Percentiles rank a stretch among this genome's conserved stretches.
phyloP scores from a whole-genome alignment of 108 stramenopile genomes.

The Aurantiochytrium sp. region DNA sequence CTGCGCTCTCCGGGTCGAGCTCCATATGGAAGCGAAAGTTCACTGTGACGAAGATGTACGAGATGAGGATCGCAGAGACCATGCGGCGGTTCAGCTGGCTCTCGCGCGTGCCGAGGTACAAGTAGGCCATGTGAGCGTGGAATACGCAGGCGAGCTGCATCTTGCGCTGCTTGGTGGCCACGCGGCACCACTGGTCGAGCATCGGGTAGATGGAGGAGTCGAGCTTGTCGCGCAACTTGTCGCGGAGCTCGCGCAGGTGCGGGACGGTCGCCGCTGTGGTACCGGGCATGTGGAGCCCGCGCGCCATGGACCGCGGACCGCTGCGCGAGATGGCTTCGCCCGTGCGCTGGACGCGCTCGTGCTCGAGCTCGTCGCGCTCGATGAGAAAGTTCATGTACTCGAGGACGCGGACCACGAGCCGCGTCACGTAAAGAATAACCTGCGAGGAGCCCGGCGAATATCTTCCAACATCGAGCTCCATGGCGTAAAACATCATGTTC shows the following conservation, averaged over 20 bases:
- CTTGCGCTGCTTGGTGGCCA: constrained; percentile 61
- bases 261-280: not conserved
- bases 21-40: constrained; percentile 94
- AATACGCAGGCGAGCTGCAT: constrained; percentile 79
- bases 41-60: constrained; percentile 92
- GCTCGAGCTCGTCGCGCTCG: constrained; percentile 41
- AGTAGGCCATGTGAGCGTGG: constrained; percentile 90
- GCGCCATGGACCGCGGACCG: not conserved
- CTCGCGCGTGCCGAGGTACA: constrained; percentile 89
- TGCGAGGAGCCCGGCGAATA: constrained; percentile 29
- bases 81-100: constrained; percentile 82
- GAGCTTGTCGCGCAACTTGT: not conserved
- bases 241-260: constrained; percentile 9
- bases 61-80: constrained; percentile 81
- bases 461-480: constrained; percentile 73
- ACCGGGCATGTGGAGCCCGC: not conserved
- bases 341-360: not conserved
- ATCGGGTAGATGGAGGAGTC: constrained; percentile 68
- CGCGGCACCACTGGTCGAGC: constrained; percentile 87
- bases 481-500: constrained; percentile 81
- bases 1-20: constrained; percentile 61
- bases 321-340: not conserved
- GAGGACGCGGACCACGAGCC: constrained; percentile 88
- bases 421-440: constrained; percentile 84
- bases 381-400: constrained; percentile 82